phyloP scores from a whole-genome alignment of 129 eudicot species.

The Pseudognaphalium luteoalbum region DNA sequence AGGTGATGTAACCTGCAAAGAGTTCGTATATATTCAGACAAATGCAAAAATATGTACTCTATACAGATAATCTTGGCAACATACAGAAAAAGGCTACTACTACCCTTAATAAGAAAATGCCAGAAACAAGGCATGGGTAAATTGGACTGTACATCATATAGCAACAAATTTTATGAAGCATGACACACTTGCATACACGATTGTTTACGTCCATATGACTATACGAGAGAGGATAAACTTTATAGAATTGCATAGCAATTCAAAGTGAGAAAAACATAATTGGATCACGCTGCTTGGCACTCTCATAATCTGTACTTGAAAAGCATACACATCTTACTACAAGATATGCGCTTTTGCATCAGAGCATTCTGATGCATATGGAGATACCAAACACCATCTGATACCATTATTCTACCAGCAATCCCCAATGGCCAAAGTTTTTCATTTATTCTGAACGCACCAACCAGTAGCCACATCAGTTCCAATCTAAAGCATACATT shows the following conservation, averaged over 20 bases:
- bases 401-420: conserved; percentile 5
- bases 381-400: conserved; percentile 2
- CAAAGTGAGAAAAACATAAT: not conserved
- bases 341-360: conserved; percentile 10
- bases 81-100: not conserved
- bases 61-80: conserved; percentile 11
- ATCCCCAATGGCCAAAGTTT: not conserved
- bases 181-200: not conserved
- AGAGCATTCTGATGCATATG: not conserved
- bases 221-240: not conserved
- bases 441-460: not conserved
- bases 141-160: conserved; percentile 1
- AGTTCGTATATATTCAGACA: not conserved
- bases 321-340: not conserved
- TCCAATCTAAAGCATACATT: not conserved
- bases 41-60: not conserved
- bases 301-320: not conserved
- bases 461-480: conserved; percentile 2
- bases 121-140: conserved; percentile 1
- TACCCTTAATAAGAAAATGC: too few relatives aligned
- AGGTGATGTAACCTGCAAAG: conserved; percentile 86
- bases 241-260: conserved; percentile 13
- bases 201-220: not conserved
- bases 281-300: conserved; percentile 12
- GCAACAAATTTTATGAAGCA: not conserved